A percentile compares a stretch with the other conserved stretches of the same genome.
Conservation (phyloP, 2,329 filamentous ascomycete species). For the Venturiaceae sp. region DNA sequence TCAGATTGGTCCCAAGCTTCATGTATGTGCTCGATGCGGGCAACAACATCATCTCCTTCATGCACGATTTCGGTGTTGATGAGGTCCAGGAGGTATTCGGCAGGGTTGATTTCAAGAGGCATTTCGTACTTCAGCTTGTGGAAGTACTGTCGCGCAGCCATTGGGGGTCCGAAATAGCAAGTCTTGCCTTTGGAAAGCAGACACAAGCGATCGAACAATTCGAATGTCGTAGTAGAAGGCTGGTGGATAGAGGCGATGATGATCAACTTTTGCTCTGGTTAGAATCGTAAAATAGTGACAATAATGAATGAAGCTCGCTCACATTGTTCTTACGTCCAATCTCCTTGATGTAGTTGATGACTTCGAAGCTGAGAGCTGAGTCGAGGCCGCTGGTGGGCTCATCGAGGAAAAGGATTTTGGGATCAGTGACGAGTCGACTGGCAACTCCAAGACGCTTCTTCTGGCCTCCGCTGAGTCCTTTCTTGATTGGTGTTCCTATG, state of each 20-base stretch:
- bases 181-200: conserved; percentile 5
- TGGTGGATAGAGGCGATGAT: conserved; percentile 9
- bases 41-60: background rate
- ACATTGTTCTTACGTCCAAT: conserved; percentile 8
- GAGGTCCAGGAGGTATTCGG: conserved; percentile 68
- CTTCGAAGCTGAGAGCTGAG: conserved; percentile 6
- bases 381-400: conserved; percentile 67
- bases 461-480: conserved; percentile 77
- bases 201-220: conserved; percentile 5
- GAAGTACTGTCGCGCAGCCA: background rate
- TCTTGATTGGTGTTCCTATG: conserved; percentile 72
- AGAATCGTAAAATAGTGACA: too few species aligned
- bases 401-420: conserved; percentile 66
- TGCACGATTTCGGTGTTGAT: conserved; percentile 58
- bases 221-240: conserved; percentile 7
- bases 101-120: conserved; percentile 50
- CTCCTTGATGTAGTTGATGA: conserved; percentile 3
- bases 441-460: conserved; percentile 73
- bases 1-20: conserved; percentile 46
- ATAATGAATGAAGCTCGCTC: too few species aligned
- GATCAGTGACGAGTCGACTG: conserved; percentile 69
- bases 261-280: conserved; percentile 3
- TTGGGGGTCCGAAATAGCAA: background rate
- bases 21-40: conserved; percentile 9
- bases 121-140: conserved; percentile 32